Evolutionary conservation across 78 protist genomes (phyloP).

Genomic region (Dictyostelium citrinum): DNA sequence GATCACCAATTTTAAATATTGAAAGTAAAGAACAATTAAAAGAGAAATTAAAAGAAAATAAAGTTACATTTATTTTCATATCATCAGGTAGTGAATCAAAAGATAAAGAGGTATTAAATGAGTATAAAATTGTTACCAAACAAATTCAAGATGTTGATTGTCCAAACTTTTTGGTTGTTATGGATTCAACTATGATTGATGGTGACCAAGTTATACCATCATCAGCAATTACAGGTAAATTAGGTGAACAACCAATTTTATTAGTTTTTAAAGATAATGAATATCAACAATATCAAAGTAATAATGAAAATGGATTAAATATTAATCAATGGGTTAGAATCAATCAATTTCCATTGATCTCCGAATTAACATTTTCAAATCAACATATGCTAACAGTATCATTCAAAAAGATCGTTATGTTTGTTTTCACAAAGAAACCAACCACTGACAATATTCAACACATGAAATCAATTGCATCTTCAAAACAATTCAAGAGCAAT

Average conservation of each 20-base stretch:
- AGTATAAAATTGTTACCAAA: background rate
- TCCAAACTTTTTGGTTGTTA: background rate
- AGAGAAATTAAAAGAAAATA: background rate
- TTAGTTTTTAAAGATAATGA: background rate
- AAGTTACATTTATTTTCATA: background rate
- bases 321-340: conserved; percentile 22
- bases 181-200: background rate
- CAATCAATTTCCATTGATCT: conserved; percentile 35
- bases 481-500: background rate
- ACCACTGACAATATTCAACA: background rate
- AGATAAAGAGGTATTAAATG: background rate
- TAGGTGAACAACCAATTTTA: background rate
- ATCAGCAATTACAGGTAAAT: too few relatives aligned
- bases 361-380: background rate
- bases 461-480: conserved; percentile 15
- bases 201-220: background rate
- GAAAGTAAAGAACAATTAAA: conserved; percentile 15
- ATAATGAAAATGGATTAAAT: background rate
- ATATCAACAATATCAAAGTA: background rate
- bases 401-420: conserved; percentile 31
- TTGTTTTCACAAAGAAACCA: conserved; percentile 23
- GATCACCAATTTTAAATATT: background rate
- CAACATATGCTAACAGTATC: background rate
- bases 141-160: conserved; percentile 5
- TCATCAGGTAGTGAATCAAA: background rate